Conservation (phyloP, 2,329 filamentous ascomycete species). For the Hymenoscyphus fraxineus region DNA sequence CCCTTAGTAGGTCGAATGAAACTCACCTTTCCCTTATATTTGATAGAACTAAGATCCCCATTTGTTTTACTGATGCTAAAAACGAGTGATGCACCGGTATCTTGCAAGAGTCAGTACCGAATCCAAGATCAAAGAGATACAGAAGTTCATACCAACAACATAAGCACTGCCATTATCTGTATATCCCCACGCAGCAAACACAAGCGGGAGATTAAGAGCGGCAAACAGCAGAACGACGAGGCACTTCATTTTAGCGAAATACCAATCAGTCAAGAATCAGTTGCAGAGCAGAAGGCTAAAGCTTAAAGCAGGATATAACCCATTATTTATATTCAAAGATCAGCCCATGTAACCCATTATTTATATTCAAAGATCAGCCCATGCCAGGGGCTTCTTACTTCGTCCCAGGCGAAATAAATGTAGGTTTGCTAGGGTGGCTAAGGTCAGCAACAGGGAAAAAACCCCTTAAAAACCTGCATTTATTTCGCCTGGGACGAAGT, state of each 20-base stretch:
- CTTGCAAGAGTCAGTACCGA: slow-evolving; percentile 14
- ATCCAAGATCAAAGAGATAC: not conserved
- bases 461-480: no score
- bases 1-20: not conserved
- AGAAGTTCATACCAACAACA: slow-evolving; percentile 29
- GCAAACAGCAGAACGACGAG: slow-evolving; percentile 9
- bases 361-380: not conserved
- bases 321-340: not conserved
- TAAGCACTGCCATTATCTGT: slow-evolving; percentile 39
- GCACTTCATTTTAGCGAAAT: slow-evolving; percentile 9
- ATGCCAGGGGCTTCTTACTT: not conserved
- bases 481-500: no score
- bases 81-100: slow-evolving; percentile 34
- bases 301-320: not conserved
- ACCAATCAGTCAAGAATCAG: not conserved
- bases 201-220: slow-evolving; percentile 19
- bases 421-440: no score
- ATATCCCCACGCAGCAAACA: slow-evolving; percentile 40
- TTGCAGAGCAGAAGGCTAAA: not conserved
- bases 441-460: no score
- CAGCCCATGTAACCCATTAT: not conserved
- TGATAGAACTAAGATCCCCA: slow-evolving; percentile 37
- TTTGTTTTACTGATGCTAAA: slow-evolving; percentile 37
- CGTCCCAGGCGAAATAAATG: no score
- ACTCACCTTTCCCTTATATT: slow-evolving; percentile 31